Evolutionary conservation across 768 basidiomycete species (phyloP), one percentile per base, ranked within the genome.

Genomic region (Porpolomopsis calyptriformis): DNA sequence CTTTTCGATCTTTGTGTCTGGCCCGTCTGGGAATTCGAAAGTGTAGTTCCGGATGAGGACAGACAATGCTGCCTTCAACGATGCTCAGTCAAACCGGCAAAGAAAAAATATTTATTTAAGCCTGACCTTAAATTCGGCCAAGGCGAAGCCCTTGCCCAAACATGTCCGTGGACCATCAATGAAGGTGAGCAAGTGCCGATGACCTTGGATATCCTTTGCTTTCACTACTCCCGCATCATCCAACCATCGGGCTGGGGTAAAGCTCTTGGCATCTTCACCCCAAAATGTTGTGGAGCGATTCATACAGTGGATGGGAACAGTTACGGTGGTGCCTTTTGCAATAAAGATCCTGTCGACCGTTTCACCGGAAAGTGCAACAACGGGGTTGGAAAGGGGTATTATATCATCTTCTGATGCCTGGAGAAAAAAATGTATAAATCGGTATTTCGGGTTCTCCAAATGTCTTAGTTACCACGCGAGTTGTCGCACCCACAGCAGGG

Each of bases 241-340:
- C 0, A 84, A 61, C 83, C 84, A 85, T 4, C 83, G 66, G 45
- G 78, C 76, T 0, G 82, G 83, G 33, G 71, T 65, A 57, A 78
- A 86, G 39, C 69, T 69, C 19, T 69, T 67, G 3, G 78, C 71
- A 47, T 78, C 72, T 0, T 65, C 54, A 1, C 83, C 83, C 83
- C 84, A 85, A 25, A 81, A 56, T 1, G 57, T 59, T 44, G 65
- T 66, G n/a, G 74, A 71, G 4, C 64, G 57, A 56, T 83, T 81
- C 40, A 77, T 64, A 16, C 62, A 60, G 4, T 56, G 43, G 23
- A 79, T 66, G 1, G 74, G 70, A 2, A 71, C 56, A 9, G 62
- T 48, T 23, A 84, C 47, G n/a, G n/a, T n/a, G n/a, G n/a, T n/a
- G n/a, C n/a, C n/a, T n/a, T n/a, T n/a, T n/a, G n/a, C n/a, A n/a